Evolutionary conservation across 257 asterid genomes (phyloP).

Genomic region (Craterostigma plantagineum): DNA sequence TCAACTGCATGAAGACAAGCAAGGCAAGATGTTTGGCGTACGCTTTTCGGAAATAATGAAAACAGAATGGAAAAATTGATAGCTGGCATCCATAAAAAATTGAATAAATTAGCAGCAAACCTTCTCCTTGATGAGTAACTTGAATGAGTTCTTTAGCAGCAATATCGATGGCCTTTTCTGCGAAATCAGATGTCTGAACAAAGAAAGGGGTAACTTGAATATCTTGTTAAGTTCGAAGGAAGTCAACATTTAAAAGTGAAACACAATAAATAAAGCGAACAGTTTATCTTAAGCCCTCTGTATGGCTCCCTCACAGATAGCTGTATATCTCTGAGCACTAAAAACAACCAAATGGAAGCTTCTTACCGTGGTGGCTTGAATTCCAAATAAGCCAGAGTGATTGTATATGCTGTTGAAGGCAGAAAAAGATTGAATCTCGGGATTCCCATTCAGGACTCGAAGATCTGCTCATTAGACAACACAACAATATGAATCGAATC

Average conservation of each 20-base stretch:
- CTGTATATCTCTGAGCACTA: background rate
- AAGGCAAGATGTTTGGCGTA: background rate
- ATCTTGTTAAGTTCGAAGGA: no score
- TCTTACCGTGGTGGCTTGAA: conserved; percentile 78
- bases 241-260: no score
- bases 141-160: conserved; percentile 51
- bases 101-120: conserved; percentile 14
- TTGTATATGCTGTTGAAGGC: conserved; percentile 75
- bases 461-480: conserved; percentile 38
- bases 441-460: conserved; percentile 63
- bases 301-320: background rate
- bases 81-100: background rate
- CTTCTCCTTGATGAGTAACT: conserved; percentile 50
- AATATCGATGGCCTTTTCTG: conserved; percentile 46
- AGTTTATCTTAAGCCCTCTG: no score
- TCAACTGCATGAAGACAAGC: conserved; percentile 9
- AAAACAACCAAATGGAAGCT: background rate
- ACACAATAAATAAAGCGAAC: no score
- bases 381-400: conserved; percentile 65
- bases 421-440: conserved; percentile 61
- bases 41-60: background rate
- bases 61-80: background rate
- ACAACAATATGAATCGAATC: background rate
- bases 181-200: conserved; percentile 58
- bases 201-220: conserved; percentile 6